Base-by-base conservation (phyloP, 345 rosid genomes). In the Odontarrhena argentea region DNA sequence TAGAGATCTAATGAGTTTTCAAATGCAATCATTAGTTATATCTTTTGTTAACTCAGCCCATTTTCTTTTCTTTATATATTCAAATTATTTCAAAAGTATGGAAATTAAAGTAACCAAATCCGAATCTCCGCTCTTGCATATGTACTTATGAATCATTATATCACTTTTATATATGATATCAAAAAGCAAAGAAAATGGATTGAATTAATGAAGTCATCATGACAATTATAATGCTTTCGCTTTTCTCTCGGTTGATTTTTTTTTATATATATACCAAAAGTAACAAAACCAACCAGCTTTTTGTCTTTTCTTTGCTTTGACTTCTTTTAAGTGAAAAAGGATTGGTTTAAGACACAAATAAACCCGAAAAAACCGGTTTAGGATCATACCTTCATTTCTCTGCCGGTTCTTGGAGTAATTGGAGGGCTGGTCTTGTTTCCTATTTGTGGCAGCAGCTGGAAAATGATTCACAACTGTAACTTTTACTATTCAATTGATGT, bases 391-490 rank as follows among this genome's bases (percentile, higher is more conserved):
- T 84, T 89, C 74, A 86, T 80, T 80, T 89, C 95, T 76, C 82
- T 85, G 44, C 91, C 88, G 55, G 82, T 91, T 74, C 92, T 79
- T 59, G 95, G 95, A 66, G 98, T 83, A 40, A 80, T 80, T 45
- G 87, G 79, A 53, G 85, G 83, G 69, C 82, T 86, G 38, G 50
- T 71, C 13, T 67, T 78, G 71, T 53, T 67, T 22, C 75, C 74
- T 52, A 75, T 60, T 48, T 63, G 83, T 75, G 74, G 82, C 53
- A 70, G 71, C 42, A 79, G 60, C 87, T 76, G 70, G 13, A 57
- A 57, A 70, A 46, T 37, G 25, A 59, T 60, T 35, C 10, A 48
- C 0, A 7, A 9, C 47, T 13, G 48, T 35, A 35, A 70, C 0
- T 25, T 44, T 44, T 5, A 32, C 1, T 44, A 44, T 44, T 44